A percentile compares a stretch with the other conserved stretches of the same genome.
phyloP scores from a whole-genome alignment of 352 stramenopile species.

The Globisporangium cylindrosporum region DNA sequence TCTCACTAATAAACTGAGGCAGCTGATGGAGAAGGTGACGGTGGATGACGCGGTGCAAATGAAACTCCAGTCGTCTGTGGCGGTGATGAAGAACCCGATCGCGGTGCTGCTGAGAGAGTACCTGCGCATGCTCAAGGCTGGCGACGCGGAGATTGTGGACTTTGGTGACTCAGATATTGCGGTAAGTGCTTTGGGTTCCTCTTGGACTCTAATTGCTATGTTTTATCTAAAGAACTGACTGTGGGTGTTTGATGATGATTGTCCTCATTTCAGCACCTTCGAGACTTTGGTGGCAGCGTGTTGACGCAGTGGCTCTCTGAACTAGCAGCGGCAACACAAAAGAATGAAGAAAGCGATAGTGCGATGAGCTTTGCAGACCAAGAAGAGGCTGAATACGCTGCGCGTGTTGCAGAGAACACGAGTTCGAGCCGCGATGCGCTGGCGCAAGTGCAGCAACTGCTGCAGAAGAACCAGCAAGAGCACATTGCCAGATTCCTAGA shows the following conservation, averaged over 20 bases:
- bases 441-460: constrained; percentile 34
- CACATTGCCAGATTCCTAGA: constrained; percentile 39
- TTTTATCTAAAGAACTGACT: not conserved
- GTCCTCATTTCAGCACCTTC: constrained; percentile 27
- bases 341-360: not conserved
- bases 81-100: constrained; percentile 22
- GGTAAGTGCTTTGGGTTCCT: constrained; percentile 12
- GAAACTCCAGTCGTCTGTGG: not conserved
- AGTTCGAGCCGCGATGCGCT: constrained; percentile 35
- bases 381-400: constrained; percentile 34
- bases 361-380: constrained; percentile 9
- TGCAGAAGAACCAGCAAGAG: constrained; percentile 35
- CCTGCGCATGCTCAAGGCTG: constrained; percentile 30
- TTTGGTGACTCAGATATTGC: constrained; percentile 40
- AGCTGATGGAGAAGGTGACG: constrained; percentile 13
- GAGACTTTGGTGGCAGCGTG: constrained; percentile 23
- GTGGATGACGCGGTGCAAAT: not conserved
- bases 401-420: constrained; percentile 32
- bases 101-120: constrained; percentile 36
- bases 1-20: not conserved
- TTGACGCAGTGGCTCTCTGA: constrained; percentile 28
- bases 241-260: not conserved
- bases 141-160: constrained; percentile 28
- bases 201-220: not conserved
- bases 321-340: constrained; percentile 5